Percentiles rank a stretch among this genome's conserved stretches.
Conservation (phyloP, 1,139 yeast species). For the Candida anutae region DNA sequence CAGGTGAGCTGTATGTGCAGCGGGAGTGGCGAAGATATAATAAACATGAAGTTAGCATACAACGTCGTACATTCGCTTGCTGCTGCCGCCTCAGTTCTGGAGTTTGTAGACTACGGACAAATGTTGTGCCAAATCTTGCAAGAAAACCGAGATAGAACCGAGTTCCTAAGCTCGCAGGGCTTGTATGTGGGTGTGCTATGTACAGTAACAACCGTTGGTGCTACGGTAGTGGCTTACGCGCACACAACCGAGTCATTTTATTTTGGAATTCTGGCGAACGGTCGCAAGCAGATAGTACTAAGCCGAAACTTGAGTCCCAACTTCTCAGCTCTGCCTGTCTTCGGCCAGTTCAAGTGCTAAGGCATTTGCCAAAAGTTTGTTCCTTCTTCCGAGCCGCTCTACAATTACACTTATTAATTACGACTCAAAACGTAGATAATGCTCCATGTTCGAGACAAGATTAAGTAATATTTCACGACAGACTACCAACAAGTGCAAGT, state of each 20-base stretch:
- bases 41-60: slow-evolving; percentile 32
- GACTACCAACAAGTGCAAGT: no score
- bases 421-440: no score
- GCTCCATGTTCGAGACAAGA: no score
- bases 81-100: slow-evolving; percentile 6
- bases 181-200: slow-evolving; percentile 30
- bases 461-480: no score
- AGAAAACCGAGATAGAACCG: no score
- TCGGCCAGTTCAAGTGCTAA: no score
- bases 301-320: no score
- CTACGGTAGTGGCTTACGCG: slow-evolving; percentile 23
- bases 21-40: slow-evolving; percentile 51
- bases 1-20: slow-evolving; percentile 39
- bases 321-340: no score
- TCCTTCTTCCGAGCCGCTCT: no score
- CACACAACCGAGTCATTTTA: slow-evolving; percentile 39
- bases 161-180: slow-evolving; percentile 2
- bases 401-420: no score
- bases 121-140: no score
- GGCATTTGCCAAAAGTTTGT: no score
- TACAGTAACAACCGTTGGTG: slow-evolving; percentile 9
- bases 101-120: slow-evolving; percentile 7
- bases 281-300: slow-evolving; percentile 27
- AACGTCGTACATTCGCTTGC: slow-evolving; percentile 12
- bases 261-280: slow-evolving; percentile 25